These are phyloP conservation scores for Dunaliella sp. DNA, from an alignment of 139 green algal species.

Conservation along the genomic window DNA sequence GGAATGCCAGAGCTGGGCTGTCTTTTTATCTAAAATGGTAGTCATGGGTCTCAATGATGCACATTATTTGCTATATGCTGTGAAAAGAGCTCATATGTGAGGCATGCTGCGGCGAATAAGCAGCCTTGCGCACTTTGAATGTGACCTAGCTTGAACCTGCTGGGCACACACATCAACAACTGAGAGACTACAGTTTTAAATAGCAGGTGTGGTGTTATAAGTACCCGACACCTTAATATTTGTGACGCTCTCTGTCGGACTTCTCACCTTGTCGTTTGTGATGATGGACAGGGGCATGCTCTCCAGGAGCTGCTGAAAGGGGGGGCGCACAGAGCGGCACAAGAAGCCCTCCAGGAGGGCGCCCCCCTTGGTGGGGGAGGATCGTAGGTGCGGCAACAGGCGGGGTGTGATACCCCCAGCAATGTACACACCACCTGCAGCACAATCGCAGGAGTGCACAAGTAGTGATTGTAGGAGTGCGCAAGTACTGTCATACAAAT, in stretches of 20 bases:
- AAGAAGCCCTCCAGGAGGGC: slow-evolving; percentile 68
- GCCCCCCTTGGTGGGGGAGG: slow-evolving; percentile 34
- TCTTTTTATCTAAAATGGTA: too few species aligned
- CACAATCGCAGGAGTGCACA: background rate
- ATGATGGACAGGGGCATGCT: slow-evolving; percentile 73
- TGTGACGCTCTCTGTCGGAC: slow-evolving; percentile 29
- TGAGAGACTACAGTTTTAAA: background rate
- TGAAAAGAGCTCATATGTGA: background rate
- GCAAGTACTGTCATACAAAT: too few species aligned
- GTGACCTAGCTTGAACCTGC: too few species aligned
- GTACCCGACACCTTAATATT: background rate
- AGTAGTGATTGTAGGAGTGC: too few species aligned
- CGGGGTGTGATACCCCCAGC: slow-evolving; percentile 84
- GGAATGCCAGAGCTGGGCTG: too few species aligned
- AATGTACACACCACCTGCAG: slow-evolving; percentile 82
- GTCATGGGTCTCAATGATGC: too few species aligned
- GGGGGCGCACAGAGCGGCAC: slow-evolving; percentile 15
- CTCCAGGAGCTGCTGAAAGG: slow-evolving; percentile 50
- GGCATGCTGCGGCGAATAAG: background rate
- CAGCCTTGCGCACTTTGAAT: too few species aligned
- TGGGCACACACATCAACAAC: background rate
- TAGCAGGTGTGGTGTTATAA: background rate
- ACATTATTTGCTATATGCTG: too few species aligned
- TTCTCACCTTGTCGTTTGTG: slow-evolving; percentile 68
- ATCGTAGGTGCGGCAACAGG: slow-evolving; percentile 36